Evolutionary conservation across 1,139 yeast species (phyloP).

Genomic region (Blastobotrys proliferans): DNA sequence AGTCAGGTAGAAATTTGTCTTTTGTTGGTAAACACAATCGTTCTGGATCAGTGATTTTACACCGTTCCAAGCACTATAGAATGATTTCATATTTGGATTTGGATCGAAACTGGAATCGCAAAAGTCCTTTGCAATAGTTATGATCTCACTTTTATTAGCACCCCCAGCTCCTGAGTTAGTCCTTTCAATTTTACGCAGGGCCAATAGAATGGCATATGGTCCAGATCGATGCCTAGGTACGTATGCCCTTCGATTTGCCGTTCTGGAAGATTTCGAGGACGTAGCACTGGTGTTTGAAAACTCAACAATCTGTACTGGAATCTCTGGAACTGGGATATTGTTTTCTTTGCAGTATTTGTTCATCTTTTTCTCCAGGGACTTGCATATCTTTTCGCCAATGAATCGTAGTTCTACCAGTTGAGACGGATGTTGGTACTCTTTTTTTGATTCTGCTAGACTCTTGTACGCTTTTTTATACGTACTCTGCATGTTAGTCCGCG

Average conservation of each 20-base stretch:
- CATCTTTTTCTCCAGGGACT: conserved; percentile 42
- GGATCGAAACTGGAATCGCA: conserved; percentile 63
- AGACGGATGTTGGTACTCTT: conserved; percentile 46
- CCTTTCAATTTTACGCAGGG: conserved; percentile 52
- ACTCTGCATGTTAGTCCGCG: conserved; percentile 28
- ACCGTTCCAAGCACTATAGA: conserved; percentile 77
- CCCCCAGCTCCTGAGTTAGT: conserved; percentile 40
- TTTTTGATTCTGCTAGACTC: conserved; percentile 42
- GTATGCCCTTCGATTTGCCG: conserved; percentile 44
- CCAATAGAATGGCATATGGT: conserved; percentile 76
- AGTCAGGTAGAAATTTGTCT: conserved; percentile 60
- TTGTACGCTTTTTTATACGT: conserved; percentile 49
- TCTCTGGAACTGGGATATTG: conserved; percentile 40
- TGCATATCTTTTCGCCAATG: conserved; percentile 62
- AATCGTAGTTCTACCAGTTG: conserved; percentile 50
- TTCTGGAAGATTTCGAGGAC: conserved; percentile 23
- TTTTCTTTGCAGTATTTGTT: conserved; percentile 45
- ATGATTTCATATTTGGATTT: conserved; percentile 53
- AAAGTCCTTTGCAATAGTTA: conserved; percentile 52
- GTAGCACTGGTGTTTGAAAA: conserved; percentile 5
- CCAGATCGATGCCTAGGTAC: conserved; percentile 81
- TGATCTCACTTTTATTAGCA: conserved; percentile 57
- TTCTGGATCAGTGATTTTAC: conserved; percentile 60
- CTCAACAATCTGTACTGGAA: conserved; percentile 13
- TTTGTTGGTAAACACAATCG: conserved; percentile 48